A percentile compares a stretch with the other conserved stretches of the same genome.
phyloP scores from a whole-genome alignment of 225 moss, liverwort and hornwort species.

The Marchantia paleacea region DNA sequence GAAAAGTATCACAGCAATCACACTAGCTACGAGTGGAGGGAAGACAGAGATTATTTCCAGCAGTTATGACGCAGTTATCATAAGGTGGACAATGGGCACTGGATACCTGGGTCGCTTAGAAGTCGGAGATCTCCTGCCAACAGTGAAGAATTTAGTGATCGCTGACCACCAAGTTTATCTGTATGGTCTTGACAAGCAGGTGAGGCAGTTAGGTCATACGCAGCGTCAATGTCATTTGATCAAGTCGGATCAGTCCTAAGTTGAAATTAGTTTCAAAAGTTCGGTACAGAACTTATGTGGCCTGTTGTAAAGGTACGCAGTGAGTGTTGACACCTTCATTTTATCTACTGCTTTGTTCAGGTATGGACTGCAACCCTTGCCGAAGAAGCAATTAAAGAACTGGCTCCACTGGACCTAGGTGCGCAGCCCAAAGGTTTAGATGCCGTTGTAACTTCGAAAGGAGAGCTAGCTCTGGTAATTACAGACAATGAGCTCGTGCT shows the following conservation, averaged over 20 bases:
- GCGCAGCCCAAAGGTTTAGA: conserved; percentile 64
- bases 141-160: conserved; percentile 52
- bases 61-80: conserved; percentile 78
- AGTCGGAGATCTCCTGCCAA: conserved; percentile 51
- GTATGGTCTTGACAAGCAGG: conserved; percentile 78
- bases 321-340: neutral
- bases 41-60: conserved; percentile 60
- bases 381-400: conserved; percentile 31
- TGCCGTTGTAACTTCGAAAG: conserved; percentile 39
- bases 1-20: conserved; percentile 85
- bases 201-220: conserved; percentile 12
- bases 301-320: neutral
- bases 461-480: conserved; percentile 60
- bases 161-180: conserved; percentile 55
- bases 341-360: conserved; percentile 11
- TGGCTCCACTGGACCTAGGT: conserved; percentile 28
- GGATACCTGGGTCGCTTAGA: conserved; percentile 73
- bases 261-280: neutral
- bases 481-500: conserved; percentile 65
- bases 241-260: neutral
- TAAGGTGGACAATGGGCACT: conserved; percentile 69
- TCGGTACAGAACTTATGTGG: neutral
- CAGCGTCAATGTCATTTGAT: neutral
- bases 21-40: conserved; percentile 50
- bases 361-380: conserved; percentile 40